Percentiles rank a stretch among this genome's conserved stretches.
Conservation (phyloP, 805 yeast genomes). For the Wilhelminamyces savonicus region DNA sequence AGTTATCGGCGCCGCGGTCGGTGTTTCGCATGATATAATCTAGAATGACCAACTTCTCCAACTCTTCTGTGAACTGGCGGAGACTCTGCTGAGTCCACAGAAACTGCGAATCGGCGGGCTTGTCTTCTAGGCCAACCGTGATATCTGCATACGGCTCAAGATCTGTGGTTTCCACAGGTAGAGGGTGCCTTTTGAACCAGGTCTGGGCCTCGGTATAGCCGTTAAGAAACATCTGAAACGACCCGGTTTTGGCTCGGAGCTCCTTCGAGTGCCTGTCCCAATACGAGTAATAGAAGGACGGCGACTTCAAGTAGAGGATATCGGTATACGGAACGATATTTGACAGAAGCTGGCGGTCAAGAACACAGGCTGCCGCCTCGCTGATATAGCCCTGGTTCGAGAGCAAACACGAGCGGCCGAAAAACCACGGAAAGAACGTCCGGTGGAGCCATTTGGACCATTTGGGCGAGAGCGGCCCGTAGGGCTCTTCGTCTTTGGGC, state of each 20-base stretch:
- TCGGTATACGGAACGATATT: slow-evolving; percentile 64
- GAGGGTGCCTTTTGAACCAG: slow-evolving; percentile 50
- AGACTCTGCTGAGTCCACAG: slow-evolving; percentile 48
- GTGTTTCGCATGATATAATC: slow-evolving; percentile 73
- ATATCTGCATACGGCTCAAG: slow-evolving; percentile 15
- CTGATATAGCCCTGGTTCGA: slow-evolving; percentile 69
- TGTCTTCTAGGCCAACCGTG: slow-evolving; percentile 6
- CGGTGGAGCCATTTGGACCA: slow-evolving; percentile 78
- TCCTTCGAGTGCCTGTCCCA: slow-evolving; percentile 33
- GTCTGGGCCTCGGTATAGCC: slow-evolving; percentile 57
- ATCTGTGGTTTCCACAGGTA: slow-evolving; percentile 36
- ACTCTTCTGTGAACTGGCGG: slow-evolving; percentile 48
- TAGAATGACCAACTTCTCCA: slow-evolving; percentile 63
- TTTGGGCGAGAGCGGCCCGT: slow-evolving; percentile 71
- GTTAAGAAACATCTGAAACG: slow-evolving; percentile 56
- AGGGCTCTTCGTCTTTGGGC: slow-evolving; percentile 78
- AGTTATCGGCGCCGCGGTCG: slow-evolving; percentile 67
- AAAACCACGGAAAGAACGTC: slow-evolving; percentile 70
- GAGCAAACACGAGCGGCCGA: slow-evolving; percentile 66
- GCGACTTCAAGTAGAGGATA: slow-evolving; percentile 43
- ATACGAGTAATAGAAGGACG: slow-evolving; percentile 46
- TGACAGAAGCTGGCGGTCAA: slow-evolving; percentile 55
- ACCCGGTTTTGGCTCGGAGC: slow-evolving; percentile 50
- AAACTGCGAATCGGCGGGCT: slow-evolving; percentile 20
- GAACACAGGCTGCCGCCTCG: slow-evolving; percentile 64